Evolutionary conservation across 345 rosid genomes (phyloP), one percentile per base, ranked within the genome.

Genomic region (Brassica juncea): DNA sequence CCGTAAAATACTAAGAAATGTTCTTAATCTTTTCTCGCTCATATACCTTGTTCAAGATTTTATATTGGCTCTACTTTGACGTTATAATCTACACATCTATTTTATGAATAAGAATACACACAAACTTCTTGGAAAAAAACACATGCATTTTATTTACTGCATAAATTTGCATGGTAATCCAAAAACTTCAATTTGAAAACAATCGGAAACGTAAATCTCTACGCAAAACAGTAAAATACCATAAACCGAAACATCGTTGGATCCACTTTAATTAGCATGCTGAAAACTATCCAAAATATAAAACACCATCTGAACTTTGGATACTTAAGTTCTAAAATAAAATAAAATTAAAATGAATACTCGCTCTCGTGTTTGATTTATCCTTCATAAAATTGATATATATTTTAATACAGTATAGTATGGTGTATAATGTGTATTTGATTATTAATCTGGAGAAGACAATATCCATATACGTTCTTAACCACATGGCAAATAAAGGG

Each of bases 401-500:
- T 23, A 23, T 23, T 23, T 23, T 23, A 23, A 23, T 23, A 23
- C 25, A 23, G 25, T 23, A 23, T 23, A 23, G 25, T 23, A 23
- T 23, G 25, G 25, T 23, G 25, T 23, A 23, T 23, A 23, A 23
- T 23, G 25, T 23, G 25, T 23, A 23, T 23, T 23, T 23, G 25
- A 23, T 23, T 23, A 23, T 23, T 23, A 23, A 23, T 23, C 25
- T 23, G 25, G 25, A 23, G 25, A 23, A 23, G 25, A 23, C 0
- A 3, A 39, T 27, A 58, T 44, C 21, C 31, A 3, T 31, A 10
- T 32, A 9, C 49, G 64, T 76, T 16, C 12, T 34, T 35, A 63
- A n/a, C 74, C 54, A 31, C 6, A 77, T 60, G 34, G 16, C 69
- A 69, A 77, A 62, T 55, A 2, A 42, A 31, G 55, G 42, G n/a